These are phyloP conservation scores for Pythium aquatile DNA, from an alignment of 352 stramenopile genomes.

Conservation along the genomic window DNA sequence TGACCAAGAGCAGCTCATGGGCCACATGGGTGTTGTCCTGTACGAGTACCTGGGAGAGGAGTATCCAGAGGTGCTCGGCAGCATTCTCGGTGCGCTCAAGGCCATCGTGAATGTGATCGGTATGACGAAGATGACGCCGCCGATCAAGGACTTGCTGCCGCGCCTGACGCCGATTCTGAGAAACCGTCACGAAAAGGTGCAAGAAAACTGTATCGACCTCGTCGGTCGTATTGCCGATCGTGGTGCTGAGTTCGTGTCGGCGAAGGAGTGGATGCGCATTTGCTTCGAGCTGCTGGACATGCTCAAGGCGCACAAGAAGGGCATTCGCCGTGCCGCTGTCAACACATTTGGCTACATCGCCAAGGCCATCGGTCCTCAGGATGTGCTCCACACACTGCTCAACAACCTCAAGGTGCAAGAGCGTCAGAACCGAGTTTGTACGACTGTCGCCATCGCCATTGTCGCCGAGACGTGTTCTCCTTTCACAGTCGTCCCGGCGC, in stretches of 20 bases:
- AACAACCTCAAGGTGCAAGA: conserved; percentile 99
- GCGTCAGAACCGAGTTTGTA: conserved; percentile 98
- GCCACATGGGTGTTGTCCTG: conserved; percentile 98
- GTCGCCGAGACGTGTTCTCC: conserved; percentile 99
- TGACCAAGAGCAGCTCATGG: conserved; percentile 98
- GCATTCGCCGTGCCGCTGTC: conserved; percentile 96
- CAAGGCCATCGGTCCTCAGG: conserved; percentile 98
- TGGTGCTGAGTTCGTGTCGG: conserved; percentile 97
- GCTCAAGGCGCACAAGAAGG: conserved; percentile 99
- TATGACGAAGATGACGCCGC: conserved; percentile 99
- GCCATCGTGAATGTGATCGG: conserved; percentile 99
- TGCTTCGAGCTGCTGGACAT: conserved; percentile 99
- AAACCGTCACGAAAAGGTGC: conserved; percentile 99
- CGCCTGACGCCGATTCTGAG: conserved; percentile 98
- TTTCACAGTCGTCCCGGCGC: conserved; percentile 98
- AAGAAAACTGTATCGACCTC: conserved; percentile 99
- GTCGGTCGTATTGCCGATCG: conserved; percentile 98
- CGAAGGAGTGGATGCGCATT: conserved; percentile 99
- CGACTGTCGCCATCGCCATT: conserved; percentile 99
- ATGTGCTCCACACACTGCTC: conserved; percentile 98
- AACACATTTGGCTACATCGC: conserved; percentile 99
- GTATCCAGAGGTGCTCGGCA: conserved; percentile 98
- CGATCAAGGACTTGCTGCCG: conserved; percentile 98
- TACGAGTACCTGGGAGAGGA: conserved; percentile 99
- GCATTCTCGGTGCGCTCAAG: conserved; percentile 97